Base-by-base conservation (phyloP, 306 rosid species). In the Vicia sativa region DNA sequence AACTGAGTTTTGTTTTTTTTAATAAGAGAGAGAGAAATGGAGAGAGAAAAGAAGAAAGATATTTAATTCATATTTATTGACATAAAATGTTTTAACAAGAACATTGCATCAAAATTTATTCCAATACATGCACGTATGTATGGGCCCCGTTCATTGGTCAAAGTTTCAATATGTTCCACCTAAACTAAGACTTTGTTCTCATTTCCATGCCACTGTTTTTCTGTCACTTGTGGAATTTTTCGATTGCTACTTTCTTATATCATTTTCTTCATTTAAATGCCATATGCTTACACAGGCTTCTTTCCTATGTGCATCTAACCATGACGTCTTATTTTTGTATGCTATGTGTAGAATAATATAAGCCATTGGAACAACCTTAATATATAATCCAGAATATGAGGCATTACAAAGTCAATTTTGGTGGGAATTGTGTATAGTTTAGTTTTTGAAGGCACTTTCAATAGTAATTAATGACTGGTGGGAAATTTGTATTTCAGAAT, bases 121-220 rank as follows among this genome's bases (percentile, higher is more conserved):
- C 34, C 34, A n/a, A n/a, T 29, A 29, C 5, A 4, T 65, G 72
- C 61, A 62, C 34, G 71, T 64, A 65, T 73, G 19, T 41, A 34
- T 31, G 86, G 75, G 72, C 62, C 79, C 81, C 81, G 48, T 56
- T 74, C 48, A 52, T 65, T 73, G 58, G 77, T 81, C 89, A 46
- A 72, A 70, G 74, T 79, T 75, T 74, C 75, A 62, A 67, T 77
- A 70, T 81, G 70, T 77, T 88, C 66, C 79, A 88, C 91, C 95
- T 88, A 88, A 87, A 81, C 80, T 43, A 77, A 67, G 95, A 88
- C 95, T 83, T 88, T 85, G 46, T 72, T 62, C 79, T 56, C 74
- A 66, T 68, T 15, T 28, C 58, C 49, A 61, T 66, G 62, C 56
- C 69, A 71, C 81, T 74, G 74, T 66, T 76, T 74, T 72, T 72